A percentile compares a stretch with the other conserved stretches of the same genome.
Conservation (phyloP, 805 yeast genomes). For the Schizosaccharomyces japonicus region DNA sequence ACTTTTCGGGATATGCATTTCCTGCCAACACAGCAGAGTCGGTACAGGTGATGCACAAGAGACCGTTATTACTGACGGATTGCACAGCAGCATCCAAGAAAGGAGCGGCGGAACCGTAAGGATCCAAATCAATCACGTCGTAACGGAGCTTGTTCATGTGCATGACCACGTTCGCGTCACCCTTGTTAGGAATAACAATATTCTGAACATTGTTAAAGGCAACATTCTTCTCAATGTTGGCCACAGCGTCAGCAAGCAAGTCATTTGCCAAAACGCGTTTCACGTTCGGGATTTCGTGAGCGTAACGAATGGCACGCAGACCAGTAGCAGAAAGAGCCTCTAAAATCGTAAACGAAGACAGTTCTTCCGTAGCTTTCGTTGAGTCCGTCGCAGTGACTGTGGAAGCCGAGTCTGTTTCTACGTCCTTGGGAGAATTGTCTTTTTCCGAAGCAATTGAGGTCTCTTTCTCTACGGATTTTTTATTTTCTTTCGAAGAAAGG, state of each 20-base stretch:
- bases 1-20: conserved; percentile 85
- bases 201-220: conserved; percentile 35
- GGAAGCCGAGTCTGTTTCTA: not conserved
- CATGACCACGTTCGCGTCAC: conserved; percentile 83
- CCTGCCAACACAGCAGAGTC: conserved; percentile 93
- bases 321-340: conserved; percentile 95
- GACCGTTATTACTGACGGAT: conserved; percentile 58
- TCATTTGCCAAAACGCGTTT: conserved; percentile 71
- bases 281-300: conserved; percentile 64
- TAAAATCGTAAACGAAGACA: conserved; percentile 29
- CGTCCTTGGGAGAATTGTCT: not conserved
- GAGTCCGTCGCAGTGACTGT: not conserved
- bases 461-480: conserved; percentile 8
- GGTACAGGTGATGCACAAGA: conserved; percentile 79
- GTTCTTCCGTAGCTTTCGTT: conserved; percentile 7
- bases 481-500: conserved; percentile 13
- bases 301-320: conserved; percentile 75
- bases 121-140: conserved; percentile 84
- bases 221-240: conserved; percentile 49
- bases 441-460: conserved; percentile 7
- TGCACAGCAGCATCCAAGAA: conserved; percentile 82
- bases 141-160: conserved; percentile 23
- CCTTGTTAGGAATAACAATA: conserved; percentile 43
- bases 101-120: conserved; percentile 93
- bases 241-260: conserved; percentile 62